Evolutionary conservation across 306 rosid genomes (phyloP).

Genomic region (Inga oerstediana): DNA sequence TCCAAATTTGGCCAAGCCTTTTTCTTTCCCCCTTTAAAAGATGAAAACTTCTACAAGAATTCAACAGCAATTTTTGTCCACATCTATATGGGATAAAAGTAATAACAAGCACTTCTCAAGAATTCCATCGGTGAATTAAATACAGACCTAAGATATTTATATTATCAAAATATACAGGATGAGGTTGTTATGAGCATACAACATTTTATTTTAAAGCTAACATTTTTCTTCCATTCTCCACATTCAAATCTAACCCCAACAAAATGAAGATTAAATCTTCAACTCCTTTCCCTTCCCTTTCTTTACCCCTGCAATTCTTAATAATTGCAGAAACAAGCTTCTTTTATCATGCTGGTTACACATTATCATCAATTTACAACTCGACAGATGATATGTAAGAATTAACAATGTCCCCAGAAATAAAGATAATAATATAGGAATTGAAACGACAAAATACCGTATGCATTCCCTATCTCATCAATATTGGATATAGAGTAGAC

Average conservation of each 20-base stretch:
- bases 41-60: conserved; percentile 6
- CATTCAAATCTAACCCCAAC: not conserved
- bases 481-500: conserved; percentile 79
- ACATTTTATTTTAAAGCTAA: not conserved
- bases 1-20: not conserved
- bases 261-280: not conserved
- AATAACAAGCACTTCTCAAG: not conserved
- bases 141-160: not conserved
- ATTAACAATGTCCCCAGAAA: not conserved
- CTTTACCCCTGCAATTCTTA: not conserved
- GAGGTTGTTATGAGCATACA: conserved; percentile 19
- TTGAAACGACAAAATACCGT: conserved; percentile 56
- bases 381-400: conserved; percentile 13
- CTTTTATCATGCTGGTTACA: not conserved
- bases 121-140: not conserved
- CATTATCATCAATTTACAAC: conserved; percentile 25
- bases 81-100: not conserved
- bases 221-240: not conserved
- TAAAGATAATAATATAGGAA: conserved; percentile 28
- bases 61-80: conserved; percentile 14
- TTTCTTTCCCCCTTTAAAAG: not conserved
- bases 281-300: not conserved
- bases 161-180: conserved; percentile 8
- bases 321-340: conserved; percentile 15
- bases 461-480: conserved; percentile 97